phyloP scores from a whole-genome alignment of 2,329 filamentous ascomycete genomes.

The Aspergillus sp. region DNA sequence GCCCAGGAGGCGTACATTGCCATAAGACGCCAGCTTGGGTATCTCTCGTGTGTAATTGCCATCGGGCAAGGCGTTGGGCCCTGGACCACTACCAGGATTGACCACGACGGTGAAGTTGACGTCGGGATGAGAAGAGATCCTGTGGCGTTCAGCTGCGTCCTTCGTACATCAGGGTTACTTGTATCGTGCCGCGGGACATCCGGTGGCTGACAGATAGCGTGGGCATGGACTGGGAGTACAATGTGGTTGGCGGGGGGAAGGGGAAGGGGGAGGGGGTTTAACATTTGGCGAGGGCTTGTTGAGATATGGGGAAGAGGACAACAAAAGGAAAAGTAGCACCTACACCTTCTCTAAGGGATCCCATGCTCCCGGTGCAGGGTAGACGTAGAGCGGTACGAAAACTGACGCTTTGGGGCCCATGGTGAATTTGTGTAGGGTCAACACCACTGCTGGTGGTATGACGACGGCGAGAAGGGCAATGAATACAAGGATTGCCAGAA shows the following conservation, averaged over 20 bases:
- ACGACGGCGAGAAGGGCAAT: conserved; percentile 35
- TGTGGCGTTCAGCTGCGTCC: conserved; percentile 31
- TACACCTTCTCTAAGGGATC: conserved; percentile 49
- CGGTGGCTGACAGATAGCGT: conserved; percentile 20
- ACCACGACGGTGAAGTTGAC: conserved; percentile 54
- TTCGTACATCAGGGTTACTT: conserved; percentile 11
- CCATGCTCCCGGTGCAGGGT: conserved; percentile 51
- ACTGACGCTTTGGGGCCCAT: conserved; percentile 44
- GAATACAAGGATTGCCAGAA: conserved; percentile 28
- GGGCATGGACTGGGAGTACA: conserved; percentile 15
- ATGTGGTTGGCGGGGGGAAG: conserved; percentile 13
- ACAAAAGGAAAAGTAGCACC: conserved; percentile 19
- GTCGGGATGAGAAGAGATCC: conserved; percentile 40
- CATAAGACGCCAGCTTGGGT: conserved; percentile 40
- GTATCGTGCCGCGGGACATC: conserved; percentile 17
- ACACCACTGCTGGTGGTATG: conserved; percentile 36
- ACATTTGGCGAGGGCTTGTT: not conserved
- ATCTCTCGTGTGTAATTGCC: conserved; percentile 48
- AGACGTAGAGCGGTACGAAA: conserved; percentile 53
- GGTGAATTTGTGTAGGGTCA: conserved; percentile 36
- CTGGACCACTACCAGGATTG: conserved; percentile 52
- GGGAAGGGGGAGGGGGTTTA: conserved; percentile 2
- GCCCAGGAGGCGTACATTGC: conserved; percentile 53
- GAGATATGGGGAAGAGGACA: not conserved
- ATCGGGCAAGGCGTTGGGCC: conserved; percentile 45